Evolutionary conservation across 495 filamentous ascomycete genomes (phyloP), one percentile per base, ranked within the genome.

Genomic region (Apiosordaria backusii): DNA sequence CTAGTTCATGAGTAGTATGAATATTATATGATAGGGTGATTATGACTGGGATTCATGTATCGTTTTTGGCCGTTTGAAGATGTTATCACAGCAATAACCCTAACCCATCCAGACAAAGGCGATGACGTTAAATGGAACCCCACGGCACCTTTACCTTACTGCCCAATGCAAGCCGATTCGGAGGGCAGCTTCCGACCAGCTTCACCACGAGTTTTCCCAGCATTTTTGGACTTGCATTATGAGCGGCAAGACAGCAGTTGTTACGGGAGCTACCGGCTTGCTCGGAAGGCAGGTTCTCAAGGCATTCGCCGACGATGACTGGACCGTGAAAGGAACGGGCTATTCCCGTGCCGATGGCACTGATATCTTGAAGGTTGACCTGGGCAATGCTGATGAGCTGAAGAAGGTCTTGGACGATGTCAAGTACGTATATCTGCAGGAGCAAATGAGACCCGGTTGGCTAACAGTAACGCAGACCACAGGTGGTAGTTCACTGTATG

Each of bases 201-300:
- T 45, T 45, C 35, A 45, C 35, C 35, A 45, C 35, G 35, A 45
- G 13, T 15, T 18, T 29, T 50, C 16, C 40, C 1, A 7, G 16
- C 10, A 45, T 15, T 45, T 15, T 45, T 9, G 9, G 35, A 45
- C 10, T 16, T n/a, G 25, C 1, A 61, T 40, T 23, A 75, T 75
- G 72, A 53, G 57, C 27, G 50, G 27, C n/a, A 79, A 76, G 57
- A 89, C 84, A 45, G 92, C 83, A 50, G 82, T 97, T 22, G 80
- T 97, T 58, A 97, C 93, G 25, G 93, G 93, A 45, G 93, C 91
- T 53, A 94, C 86, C 50, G 93, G 93, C 55, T 82, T 95, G 2
- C 84, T 97, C 7, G 93, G 93, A 35, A 86, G 93, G 19, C 87
- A 96, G 75, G 88, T 93, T 18, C 83, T 90, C 67, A 89, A 86